phyloP scores from a whole-genome alignment of 2,329 filamentous ascomycete species.

The Aspergillus intermedius region DNA sequence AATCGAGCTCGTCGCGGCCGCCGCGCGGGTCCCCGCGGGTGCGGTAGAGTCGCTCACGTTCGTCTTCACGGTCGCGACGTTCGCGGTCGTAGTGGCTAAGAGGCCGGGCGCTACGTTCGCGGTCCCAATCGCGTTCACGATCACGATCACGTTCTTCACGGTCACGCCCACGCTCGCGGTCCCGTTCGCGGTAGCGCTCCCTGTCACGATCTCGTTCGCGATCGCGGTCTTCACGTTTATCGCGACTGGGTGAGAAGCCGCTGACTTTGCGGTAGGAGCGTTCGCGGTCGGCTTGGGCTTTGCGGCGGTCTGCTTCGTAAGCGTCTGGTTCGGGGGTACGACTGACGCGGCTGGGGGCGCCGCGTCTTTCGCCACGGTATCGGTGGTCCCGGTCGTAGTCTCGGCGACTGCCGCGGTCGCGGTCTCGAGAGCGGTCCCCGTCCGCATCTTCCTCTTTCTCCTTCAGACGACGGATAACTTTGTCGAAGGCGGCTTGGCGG shows the following conservation, averaged over 20 bases:
- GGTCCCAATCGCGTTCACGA: constrained; percentile 32
- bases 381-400: constrained; percentile 51
- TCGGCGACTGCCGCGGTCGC: constrained; percentile 42
- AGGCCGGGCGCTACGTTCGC: constrained; percentile 26
- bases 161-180: constrained; percentile 33
- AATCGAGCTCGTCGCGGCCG: constrained; percentile 81
- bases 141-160: constrained; percentile 20
- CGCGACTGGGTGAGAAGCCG: constrained; percentile 46
- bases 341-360: constrained; percentile 55
- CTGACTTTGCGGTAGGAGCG: constrained; percentile 84
- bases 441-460: constrained; percentile 84
- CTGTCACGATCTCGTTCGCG: constrained; percentile 28
- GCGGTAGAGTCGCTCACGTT: constrained; percentile 80
- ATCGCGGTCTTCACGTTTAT: constrained; percentile 34
- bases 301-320: constrained; percentile 91
- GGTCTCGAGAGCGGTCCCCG: constrained; percentile 43
- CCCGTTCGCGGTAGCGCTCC: constrained; percentile 36
- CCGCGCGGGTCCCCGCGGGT: constrained; percentile 72
- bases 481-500: constrained; percentile 80
- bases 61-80: constrained; percentile 78
- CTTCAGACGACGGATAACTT: constrained; percentile 79
- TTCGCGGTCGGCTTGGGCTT: constrained; percentile 88
- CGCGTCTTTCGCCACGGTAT: constrained; percentile 32
- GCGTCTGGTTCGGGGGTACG: constrained; percentile 87
- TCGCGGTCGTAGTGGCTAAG: constrained; percentile 66